Conservation (phyloP, 1,284 basidiomycete genomes). For the Acaromyces ingoldii region DNA sequence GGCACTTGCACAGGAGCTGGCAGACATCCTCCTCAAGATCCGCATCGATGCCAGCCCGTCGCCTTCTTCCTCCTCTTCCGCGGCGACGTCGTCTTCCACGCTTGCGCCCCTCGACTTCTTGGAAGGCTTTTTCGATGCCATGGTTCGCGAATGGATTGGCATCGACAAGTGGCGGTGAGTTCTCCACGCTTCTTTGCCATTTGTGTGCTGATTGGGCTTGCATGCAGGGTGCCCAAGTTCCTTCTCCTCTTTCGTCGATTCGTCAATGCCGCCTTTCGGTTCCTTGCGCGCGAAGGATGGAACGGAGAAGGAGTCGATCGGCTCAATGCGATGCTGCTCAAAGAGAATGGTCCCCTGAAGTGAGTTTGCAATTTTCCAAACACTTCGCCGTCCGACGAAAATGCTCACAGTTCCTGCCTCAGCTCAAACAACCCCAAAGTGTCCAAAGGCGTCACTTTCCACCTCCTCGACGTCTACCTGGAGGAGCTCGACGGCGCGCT, state of each 20-base stretch:
- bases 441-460: conserved; percentile 64
- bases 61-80: not conserved
- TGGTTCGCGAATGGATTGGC: conserved; percentile 83
- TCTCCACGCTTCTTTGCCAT: not conserved
- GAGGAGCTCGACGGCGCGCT: conserved; percentile 77
- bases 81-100: conserved; percentile 55
- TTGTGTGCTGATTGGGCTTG: not conserved
- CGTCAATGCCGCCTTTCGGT: conserved; percentile 74
- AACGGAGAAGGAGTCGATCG: conserved; percentile 55
- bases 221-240: conserved; percentile 69
- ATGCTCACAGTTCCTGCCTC: not conserved
- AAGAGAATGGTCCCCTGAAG: conserved; percentile 14
- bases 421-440: conserved; percentile 61
- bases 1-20: conserved; percentile 75
- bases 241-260: conserved; percentile 89
- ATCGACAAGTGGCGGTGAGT: conserved; percentile 79
- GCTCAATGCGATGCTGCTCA: conserved; percentile 13
- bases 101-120: conserved; percentile 63
- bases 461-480: conserved; percentile 82
- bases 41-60: conserved; percentile 56
- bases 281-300: conserved; percentile 72
- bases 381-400: not conserved
- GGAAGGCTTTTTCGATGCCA: conserved; percentile 82
- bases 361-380: not conserved
- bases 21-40: conserved; percentile 56